These are phyloP conservation scores for Hypoxylon perforatum DNA, from an alignment of 495 filamentous ascomycete species.

Conservation along the genomic window DNA sequence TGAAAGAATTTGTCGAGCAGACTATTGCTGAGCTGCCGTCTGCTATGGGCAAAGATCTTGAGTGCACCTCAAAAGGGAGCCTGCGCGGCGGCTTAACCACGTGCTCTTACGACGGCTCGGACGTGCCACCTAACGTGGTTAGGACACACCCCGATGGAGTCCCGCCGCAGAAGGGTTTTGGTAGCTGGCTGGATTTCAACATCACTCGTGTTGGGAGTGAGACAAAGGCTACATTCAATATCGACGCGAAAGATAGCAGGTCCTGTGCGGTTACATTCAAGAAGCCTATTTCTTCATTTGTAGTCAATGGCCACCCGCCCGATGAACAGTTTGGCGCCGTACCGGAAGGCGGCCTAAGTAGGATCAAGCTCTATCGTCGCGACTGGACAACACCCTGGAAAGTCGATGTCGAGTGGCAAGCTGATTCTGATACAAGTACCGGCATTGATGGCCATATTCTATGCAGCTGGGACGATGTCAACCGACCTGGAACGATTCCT, in stretches of 20 bases:
- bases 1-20: constrained; percentile 75
- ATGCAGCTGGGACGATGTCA: constrained; percentile 91
- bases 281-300: constrained; percentile 68
- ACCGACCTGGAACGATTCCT: constrained; percentile 75
- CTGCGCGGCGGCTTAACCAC: constrained; percentile 59
- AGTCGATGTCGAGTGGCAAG: constrained; percentile 77
- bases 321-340: constrained; percentile 69
- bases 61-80: constrained; percentile 57
- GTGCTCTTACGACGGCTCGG: constrained; percentile 76
- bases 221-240: constrained; percentile 64
- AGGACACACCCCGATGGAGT: constrained; percentile 52
- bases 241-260: constrained; percentile 74
- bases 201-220: constrained; percentile 57
- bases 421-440: constrained; percentile 33
- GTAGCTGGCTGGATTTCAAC: constrained; percentile 72
- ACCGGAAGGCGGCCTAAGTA: constrained; percentile 53
- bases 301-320: constrained; percentile 62
- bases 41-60: constrained; percentile 68
- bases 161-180: constrained; percentile 58
- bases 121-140: constrained; percentile 67
- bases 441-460: constrained; percentile 75
- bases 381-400: constrained; percentile 79
- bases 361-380: constrained; percentile 74
- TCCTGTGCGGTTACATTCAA: constrained; percentile 76
- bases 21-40: constrained; percentile 77